These are phyloP conservation scores for Microascus cirrosus DNA, from an alignment of 2,329 filamentous ascomycete genomes.

Conservation along the genomic window DNA sequence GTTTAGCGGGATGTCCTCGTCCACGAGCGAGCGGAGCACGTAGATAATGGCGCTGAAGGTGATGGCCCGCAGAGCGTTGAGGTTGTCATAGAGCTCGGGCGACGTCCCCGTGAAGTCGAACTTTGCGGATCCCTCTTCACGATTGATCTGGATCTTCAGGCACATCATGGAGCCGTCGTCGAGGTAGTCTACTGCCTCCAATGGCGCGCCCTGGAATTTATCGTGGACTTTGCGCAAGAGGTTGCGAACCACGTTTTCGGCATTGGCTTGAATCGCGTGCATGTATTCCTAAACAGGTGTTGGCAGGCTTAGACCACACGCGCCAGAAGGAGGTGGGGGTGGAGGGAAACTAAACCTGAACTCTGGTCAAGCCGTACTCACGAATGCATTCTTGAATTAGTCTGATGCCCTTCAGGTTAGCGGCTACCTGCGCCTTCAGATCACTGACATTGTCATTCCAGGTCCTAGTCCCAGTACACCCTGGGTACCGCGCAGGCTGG, in stretches of 20 bases:
- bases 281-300: too few species aligned
- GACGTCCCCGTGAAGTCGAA: conserved; percentile 77
- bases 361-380: conserved; percentile 61
- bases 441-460: too few species aligned
- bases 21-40: conserved; percentile 68
- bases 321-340: too few species aligned
- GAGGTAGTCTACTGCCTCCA: too few species aligned
- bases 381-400: conserved; percentile 56
- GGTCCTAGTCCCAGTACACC: too few species aligned
- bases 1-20: conserved; percentile 72
- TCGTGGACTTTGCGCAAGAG: conserved; percentile 43
- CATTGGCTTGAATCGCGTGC: conserved; percentile 28
- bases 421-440: conserved; percentile 80
- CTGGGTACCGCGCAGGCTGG: conserved; percentile 61
- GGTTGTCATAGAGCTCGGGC: conserved; percentile 68
- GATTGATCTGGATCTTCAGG: too few species aligned
- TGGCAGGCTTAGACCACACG: too few species aligned
- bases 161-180: too few species aligned
- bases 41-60: conserved; percentile 84
- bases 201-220: conserved; percentile 20
- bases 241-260: conserved; percentile 53
- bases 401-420: conserved; percentile 75
- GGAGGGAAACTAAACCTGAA: conserved; percentile 59
- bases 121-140: conserved; percentile 61
- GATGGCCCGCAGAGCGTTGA: conserved; percentile 72